Base-by-base conservation (phyloP, 1,139 yeast species). In the Saccharomyces hybrid region DNA sequence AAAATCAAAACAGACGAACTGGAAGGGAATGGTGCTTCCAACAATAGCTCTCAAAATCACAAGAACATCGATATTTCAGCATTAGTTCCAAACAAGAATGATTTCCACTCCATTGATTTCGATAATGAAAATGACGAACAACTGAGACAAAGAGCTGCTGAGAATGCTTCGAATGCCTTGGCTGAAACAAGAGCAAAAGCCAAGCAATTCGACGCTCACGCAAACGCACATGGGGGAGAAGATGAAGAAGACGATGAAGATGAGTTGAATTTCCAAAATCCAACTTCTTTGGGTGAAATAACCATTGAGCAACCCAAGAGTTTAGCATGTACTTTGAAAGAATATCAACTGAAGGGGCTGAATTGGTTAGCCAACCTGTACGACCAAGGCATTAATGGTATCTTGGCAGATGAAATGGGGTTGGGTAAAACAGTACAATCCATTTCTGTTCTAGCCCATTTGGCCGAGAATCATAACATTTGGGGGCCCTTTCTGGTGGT, bases 401-500 rank as follows among this genome's bases (percentile, higher is more conserved):
- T 93, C 60, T 78, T 93, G 56, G 99, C 99, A 7, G 99, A 93
- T 74, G 99, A 93, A 73, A 93, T 93, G 99, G 99, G 99, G 59
- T 79, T 93, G 59, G 99, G 99, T 68, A 93, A 93, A 70, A 93
- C 99, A 0, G 99, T 93, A 16, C 99, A 93, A 74, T 86, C 95
- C 66, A 93, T 93, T 51, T 89, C 97, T 1, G 98, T 95, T 19
- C 80, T 93, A 72, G 91, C 98, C 0, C 95, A 93, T 70, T 76
- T 93, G 59, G 99, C 99, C 1, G 99, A 93, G 71, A 84, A 88
- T 14, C 96, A 93, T 70, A 86, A 90, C 68, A 93, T 95, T 56
- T 95, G 99, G 99, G 99, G 99, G 29, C 99, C 99, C 3, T 95
- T 84, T 66, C 78, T 93, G 55, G 98, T 93, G 52, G 97, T 93